These are phyloP conservation scores for Escovopsis sp. DNA, from an alignment of 2,329 filamentous ascomycete species.

Conservation along the genomic window DNA sequence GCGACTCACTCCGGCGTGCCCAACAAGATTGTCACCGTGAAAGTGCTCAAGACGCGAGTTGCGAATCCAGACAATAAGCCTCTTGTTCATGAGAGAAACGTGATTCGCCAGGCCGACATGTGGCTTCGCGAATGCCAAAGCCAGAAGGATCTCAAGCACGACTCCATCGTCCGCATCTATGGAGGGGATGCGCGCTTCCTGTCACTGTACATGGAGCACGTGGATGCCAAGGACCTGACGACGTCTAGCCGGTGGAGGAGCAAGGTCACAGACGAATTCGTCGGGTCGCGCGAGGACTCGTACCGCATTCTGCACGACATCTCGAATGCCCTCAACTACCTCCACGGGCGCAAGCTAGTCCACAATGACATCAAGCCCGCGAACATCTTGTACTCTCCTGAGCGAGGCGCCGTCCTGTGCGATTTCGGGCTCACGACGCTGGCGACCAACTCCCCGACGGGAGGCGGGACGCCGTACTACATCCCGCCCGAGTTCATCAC, in stretches of 20 bases:
- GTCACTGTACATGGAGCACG: conserved; percentile 46
- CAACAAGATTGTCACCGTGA: conserved; percentile 41
- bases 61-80: conserved; percentile 26
- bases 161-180: conserved; percentile 42
- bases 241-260: conserved; percentile 34
- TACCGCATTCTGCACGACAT: conserved; percentile 38
- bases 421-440: conserved; percentile 42
- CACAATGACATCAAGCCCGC: conserved; percentile 50
- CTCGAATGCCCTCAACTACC: conserved; percentile 36
- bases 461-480: conserved; percentile 46
- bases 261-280: conserved; percentile 31
- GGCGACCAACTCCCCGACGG: conserved; percentile 28
- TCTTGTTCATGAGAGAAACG: conserved; percentile 35
- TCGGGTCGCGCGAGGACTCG: conserved; percentile 33
- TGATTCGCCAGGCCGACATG: conserved; percentile 43
- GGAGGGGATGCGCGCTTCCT: conserved; percentile 44
- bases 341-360: conserved; percentile 36
- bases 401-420: conserved; percentile 43
- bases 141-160: conserved; percentile 38
- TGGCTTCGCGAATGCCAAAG: conserved; percentile 43
- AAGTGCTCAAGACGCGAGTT: conserved; percentile 40
- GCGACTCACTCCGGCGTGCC: conserved; percentile 36
- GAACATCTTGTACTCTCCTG: conserved; percentile 44
- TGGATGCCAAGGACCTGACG: conserved; percentile 39
- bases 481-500: conserved; percentile 46